Evolutionary conservation across 108 stramenopile species (phyloP).

Genomic region (Cyclotella sp.): DNA sequence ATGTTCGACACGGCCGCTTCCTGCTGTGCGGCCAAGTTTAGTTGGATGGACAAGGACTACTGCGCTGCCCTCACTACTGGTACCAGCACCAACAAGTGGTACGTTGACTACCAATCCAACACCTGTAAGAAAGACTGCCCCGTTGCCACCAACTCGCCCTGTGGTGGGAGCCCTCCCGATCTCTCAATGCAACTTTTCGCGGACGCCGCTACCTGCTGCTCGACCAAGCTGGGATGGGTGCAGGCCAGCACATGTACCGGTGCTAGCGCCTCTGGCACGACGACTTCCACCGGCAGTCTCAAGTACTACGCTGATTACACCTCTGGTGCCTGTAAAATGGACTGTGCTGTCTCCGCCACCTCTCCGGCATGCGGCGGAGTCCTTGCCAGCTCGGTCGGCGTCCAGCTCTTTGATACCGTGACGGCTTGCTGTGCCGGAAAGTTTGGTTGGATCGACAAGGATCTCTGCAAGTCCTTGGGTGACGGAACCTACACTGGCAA

Average conservation of each 20-base stretch:
- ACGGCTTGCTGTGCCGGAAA: neutral
- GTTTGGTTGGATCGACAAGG: constrained; percentile 8
- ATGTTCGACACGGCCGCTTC: constrained; percentile 3
- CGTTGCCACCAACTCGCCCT: neutral
- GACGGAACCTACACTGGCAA: constrained; percentile 3
- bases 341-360: neutral
- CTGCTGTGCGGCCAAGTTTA: constrained; percentile 12
- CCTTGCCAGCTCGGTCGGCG: constrained; percentile 4
- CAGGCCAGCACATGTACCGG: neutral
- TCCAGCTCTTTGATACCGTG: neutral
- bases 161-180: constrained; percentile 10
- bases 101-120: constrained; percentile 17
- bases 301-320: neutral
- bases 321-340: constrained; percentile 2
- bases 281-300: neutral
- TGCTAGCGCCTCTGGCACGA: neutral
- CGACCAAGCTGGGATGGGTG: constrained; percentile 15
- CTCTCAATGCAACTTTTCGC: neutral
- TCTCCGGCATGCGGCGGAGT: constrained; percentile 15
- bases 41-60: neutral
- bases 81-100: constrained; percentile 5
- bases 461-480: neutral
- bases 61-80: constrained; percentile 17
- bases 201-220: constrained; percentile 14
- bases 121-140: constrained; percentile 14